Evolutionary conservation across 2,329 filamentous ascomycete genomes (phyloP).

Genomic region (Lasiodiplodia gonubiensis): DNA sequence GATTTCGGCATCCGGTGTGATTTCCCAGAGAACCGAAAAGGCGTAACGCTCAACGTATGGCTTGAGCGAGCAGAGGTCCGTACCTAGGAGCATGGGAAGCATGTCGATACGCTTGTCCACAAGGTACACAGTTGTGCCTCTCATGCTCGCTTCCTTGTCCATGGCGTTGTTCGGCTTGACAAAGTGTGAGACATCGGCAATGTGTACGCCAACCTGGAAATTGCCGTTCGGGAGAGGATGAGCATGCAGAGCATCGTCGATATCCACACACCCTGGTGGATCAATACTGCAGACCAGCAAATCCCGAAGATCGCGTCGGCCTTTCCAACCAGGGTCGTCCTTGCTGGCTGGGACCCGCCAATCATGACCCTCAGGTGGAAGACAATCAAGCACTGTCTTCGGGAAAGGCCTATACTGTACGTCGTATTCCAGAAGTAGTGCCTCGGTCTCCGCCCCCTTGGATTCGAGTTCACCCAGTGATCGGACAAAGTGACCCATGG

Average conservation of each 20-base stretch:
- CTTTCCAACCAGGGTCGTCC: slow-evolving; percentile 85
- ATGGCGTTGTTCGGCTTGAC: slow-evolving; percentile 97
- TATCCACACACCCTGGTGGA: slow-evolving; percentile 94
- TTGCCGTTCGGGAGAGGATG: slow-evolving; percentile 86
- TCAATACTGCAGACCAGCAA: slow-evolving; percentile 97
- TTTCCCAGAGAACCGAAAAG: slow-evolving; percentile 71
- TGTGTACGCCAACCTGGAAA: slow-evolving; percentile 95
- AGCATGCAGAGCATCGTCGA: slow-evolving; percentile 95
- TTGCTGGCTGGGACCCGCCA: slow-evolving; percentile 86
- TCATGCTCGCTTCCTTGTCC: slow-evolving; percentile 92
- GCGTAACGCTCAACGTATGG: slow-evolving; percentile 85
- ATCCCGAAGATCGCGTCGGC: slow-evolving; percentile 80
- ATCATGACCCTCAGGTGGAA: slow-evolving; percentile 88
- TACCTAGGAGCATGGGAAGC: slow-evolving; percentile 94
- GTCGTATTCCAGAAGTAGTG: slow-evolving; percentile 90
- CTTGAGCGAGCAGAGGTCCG: slow-evolving; percentile 94
- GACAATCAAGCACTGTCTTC: slow-evolving; percentile 90
- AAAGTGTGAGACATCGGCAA: slow-evolving; percentile 99
- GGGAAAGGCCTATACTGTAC: slow-evolving; percentile 98
- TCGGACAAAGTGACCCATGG: slow-evolving; percentile 90
- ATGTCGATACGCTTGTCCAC: slow-evolving; percentile 99
- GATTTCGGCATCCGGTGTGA: slow-evolving; percentile 83
- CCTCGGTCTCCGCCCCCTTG: slow-evolving; percentile 97
- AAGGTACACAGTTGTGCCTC: slow-evolving; percentile 94
- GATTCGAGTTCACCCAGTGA: slow-evolving; percentile 92